phyloP scores from a whole-genome alignment of 805 yeast genomes.

The Debaryomyces maramus region DNA sequence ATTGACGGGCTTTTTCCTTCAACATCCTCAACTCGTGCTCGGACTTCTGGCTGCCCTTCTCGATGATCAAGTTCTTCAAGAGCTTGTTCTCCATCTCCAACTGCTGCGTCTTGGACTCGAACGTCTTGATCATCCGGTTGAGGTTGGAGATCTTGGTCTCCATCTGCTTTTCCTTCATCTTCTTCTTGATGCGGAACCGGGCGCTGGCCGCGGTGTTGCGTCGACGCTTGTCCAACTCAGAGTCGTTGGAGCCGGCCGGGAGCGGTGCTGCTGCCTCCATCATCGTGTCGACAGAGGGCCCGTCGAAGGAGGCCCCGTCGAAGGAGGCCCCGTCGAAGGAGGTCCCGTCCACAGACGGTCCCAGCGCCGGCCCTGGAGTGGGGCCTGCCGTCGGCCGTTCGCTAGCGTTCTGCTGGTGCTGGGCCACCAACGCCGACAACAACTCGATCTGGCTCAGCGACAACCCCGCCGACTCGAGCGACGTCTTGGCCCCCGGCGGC shows the following conservation, averaged over 20 bases:
- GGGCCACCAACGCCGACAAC: constrained; percentile 70
- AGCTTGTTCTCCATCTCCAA: constrained; percentile 64
- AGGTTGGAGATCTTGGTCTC: constrained; percentile 46
- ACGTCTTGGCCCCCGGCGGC: constrained; percentile 69
- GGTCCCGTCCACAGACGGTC: no score
- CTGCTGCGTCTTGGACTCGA: constrained; percentile 49
- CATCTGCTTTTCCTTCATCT: constrained; percentile 59
- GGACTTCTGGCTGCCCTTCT: constrained; percentile 46
- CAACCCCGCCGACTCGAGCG: constrained; percentile 66
- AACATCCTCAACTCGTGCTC: constrained; percentile 39
- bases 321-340: constrained; percentile 4
- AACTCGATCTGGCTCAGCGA: constrained; percentile 70
- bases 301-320: constrained; percentile 1
- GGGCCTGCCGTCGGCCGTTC: background rate
- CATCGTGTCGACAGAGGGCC: background rate
- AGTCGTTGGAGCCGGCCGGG: background rate
- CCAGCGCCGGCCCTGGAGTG: no score
- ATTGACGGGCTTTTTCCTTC: constrained; percentile 29
- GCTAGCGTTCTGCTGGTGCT: constrained; percentile 46
- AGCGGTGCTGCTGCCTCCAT: constrained; percentile 6
- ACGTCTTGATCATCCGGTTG: constrained; percentile 43
- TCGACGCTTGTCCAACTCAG: constrained; percentile 50
- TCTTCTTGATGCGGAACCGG: constrained; percentile 62
- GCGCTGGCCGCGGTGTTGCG: constrained; percentile 69
- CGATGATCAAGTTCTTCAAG: constrained; percentile 52